Percentiles rank a stretch among this genome's conserved stretches.
Conservation (phyloP, 176 grass and related monocot genomes). For the Carex scoparia region DNA sequence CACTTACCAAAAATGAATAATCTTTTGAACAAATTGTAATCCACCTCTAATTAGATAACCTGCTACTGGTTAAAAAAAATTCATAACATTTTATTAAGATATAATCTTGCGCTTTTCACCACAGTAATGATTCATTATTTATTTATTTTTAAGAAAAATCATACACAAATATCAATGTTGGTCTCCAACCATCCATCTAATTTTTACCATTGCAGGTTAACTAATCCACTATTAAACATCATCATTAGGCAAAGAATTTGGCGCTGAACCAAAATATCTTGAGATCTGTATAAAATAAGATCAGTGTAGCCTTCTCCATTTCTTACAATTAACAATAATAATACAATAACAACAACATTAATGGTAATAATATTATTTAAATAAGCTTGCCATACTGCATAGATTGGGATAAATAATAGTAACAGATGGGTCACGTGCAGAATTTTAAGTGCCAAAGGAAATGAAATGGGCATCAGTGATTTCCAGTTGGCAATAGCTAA, state of each 20-base stretch:
- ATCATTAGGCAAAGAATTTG: neutral
- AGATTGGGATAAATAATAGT: neutral
- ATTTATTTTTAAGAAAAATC: neutral
- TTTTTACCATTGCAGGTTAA: constrained; percentile 1
- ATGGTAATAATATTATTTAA: neutral
- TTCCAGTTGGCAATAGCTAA: neutral
- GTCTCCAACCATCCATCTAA: constrained; percentile 19
- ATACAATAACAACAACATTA: neutral
- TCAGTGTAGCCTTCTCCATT: neutral
- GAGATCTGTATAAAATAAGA: neutral
- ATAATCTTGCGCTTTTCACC: neutral
- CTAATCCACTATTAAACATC: neutral
- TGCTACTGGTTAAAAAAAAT: neutral
- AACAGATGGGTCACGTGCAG: neutral
- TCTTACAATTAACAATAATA: neutral
- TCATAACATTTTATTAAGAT: neutral
- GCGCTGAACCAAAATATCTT: neutral
- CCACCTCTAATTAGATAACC: neutral
- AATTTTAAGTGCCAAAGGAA: neutral
- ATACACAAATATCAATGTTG: neutral
- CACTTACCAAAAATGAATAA: constrained; percentile 10
- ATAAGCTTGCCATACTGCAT: neutral
- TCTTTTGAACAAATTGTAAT: neutral
- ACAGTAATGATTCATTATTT: neutral
- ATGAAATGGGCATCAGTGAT: neutral